Conservation (phyloP, 1,284 basidiomycete genomes). For the Pholiota adiposa region DNA sequence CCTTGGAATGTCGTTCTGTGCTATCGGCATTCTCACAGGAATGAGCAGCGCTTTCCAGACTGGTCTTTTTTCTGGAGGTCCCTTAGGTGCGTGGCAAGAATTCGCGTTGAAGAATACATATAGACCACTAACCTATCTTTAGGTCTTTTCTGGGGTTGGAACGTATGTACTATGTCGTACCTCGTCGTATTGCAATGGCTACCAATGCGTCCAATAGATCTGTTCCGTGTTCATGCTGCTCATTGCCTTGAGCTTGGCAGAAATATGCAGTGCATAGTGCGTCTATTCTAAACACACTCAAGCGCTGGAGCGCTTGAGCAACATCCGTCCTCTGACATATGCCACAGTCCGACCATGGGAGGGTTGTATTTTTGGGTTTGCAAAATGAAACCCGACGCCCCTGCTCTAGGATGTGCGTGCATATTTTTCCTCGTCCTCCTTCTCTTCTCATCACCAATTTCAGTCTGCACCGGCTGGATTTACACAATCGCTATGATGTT, state of each 20-base stretch:
- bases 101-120: neutral
- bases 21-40: constrained; percentile 63
- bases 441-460: neutral
- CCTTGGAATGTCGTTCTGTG: constrained; percentile 64
- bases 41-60: constrained; percentile 66
- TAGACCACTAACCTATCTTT: neutral
- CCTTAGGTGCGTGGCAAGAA: constrained; percentile 41
- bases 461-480: constrained; percentile 60
- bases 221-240: constrained; percentile 62
- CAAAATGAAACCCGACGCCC: constrained; percentile 60
- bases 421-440: too few species aligned
- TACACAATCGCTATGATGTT: constrained; percentile 65
- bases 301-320: constrained; percentile 18
- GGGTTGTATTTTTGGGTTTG: constrained; percentile 70
- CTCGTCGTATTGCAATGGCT: neutral
- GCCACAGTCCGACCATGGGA: constrained; percentile 54
- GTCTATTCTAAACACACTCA: constrained; percentile 21
- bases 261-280: constrained; percentile 65
- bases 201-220: constrained; percentile 14
- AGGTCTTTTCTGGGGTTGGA: constrained; percentile 69
- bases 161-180: constrained; percentile 51
- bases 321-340: neutral
- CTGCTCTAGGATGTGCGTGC: constrained; percentile 57
- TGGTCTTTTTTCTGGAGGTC: constrained; percentile 61
- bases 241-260: constrained; percentile 59